Evolutionary conservation across 257 asterid species (phyloP).

Genomic region (Solanum clarkiae): DNA sequence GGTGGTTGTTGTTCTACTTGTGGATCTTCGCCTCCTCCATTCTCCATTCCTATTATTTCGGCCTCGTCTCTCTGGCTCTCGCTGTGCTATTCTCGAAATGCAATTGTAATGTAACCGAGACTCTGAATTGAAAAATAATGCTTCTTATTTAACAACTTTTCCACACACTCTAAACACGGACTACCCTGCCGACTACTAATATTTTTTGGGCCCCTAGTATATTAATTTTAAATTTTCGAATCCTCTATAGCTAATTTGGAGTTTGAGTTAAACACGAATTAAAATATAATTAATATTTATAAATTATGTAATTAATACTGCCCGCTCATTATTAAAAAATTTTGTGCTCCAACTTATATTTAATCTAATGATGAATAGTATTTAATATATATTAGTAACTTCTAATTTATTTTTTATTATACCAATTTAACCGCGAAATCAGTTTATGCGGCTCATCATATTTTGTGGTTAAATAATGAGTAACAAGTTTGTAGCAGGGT

Average conservation of each 20-base stretch:
- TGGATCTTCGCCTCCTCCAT: background rate
- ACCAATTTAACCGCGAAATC: background rate
- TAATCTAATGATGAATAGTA: background rate
- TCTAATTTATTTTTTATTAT: background rate
- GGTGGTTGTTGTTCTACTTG: background rate
- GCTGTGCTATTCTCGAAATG: background rate
- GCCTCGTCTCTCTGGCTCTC: background rate
- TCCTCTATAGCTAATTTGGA: no score
- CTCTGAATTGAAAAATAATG: background rate
- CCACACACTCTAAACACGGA: background rate
- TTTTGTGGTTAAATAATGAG: background rate
- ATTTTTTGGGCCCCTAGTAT: background rate
- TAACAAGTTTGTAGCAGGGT: no score
- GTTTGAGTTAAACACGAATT: no score
- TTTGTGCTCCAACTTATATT: background rate
- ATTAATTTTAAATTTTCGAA: no score
- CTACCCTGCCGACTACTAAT: background rate
- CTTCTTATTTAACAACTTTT: background rate
- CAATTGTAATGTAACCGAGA: background rate
- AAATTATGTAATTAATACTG: no score
- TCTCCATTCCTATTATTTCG: background rate
- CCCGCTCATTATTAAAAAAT: no score
- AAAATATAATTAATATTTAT: no score
- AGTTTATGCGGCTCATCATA: background rate
- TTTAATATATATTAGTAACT: background rate